Evolutionary conservation across 2,329 filamentous ascomycete species (phyloP).

Genomic region (Beauveria sp.): DNA sequence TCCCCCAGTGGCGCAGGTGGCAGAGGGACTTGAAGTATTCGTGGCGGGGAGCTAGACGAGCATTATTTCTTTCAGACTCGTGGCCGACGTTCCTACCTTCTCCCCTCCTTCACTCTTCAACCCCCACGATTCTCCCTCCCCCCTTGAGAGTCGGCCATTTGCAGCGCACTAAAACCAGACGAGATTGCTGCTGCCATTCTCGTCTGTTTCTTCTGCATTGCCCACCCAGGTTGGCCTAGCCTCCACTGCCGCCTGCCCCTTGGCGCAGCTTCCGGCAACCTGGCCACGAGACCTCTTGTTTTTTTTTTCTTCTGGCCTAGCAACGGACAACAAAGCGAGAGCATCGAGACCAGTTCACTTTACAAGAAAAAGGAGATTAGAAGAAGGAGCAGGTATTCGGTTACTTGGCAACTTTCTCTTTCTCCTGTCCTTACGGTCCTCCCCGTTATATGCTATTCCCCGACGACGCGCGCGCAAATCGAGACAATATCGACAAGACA

Average conservation of each 20-base stretch:
- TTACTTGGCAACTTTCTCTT: background rate
- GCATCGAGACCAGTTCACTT: background rate
- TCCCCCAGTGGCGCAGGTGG: too few relatives aligned
- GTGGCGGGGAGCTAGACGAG: background rate
- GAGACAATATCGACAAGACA: background rate
- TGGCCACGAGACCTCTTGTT: constrained; percentile 10
- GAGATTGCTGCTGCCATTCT: background rate
- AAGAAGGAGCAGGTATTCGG: constrained; percentile 7
- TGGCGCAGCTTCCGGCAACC: background rate
- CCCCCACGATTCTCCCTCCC: background rate
- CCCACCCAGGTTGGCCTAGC: background rate
- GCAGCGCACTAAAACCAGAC: background rate
- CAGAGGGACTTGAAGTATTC: background rate
- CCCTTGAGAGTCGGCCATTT: background rate
- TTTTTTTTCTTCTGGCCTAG: background rate
- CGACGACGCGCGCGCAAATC: background rate
- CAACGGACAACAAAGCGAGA: background rate
- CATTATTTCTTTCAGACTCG: background rate
- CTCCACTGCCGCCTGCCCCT: background rate
- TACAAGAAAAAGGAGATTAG: background rate
- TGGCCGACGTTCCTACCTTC: background rate
- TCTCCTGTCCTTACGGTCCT: background rate
- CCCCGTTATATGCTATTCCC: background rate
- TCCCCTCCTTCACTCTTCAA: background rate
- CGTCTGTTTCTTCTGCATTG: constrained; percentile 3